phyloP scores from a whole-genome alignment of 176 grass and related monocot genomes.

The Secale cereale region DNA sequence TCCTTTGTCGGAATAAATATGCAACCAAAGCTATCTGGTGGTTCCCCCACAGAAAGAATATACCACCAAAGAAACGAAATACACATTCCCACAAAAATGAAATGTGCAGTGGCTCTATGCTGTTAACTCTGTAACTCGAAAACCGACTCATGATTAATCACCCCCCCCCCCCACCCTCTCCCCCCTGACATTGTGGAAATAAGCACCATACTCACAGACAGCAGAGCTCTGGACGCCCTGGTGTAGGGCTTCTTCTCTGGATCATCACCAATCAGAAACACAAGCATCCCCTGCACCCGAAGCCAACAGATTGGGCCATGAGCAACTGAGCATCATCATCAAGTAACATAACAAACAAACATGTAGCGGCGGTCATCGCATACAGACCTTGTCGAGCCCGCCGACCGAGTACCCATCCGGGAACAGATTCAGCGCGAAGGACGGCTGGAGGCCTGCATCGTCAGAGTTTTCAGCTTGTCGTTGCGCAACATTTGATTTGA shows the following conservation, averaged over 20 bases:
- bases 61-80: background rate
- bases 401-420: conserved; percentile 44
- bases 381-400: conserved; percentile 35
- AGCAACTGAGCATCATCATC: background rate
- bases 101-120: background rate
- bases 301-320: background rate
- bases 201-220: conserved; percentile 38
- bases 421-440: conserved; percentile 57
- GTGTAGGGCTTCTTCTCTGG: conserved; percentile 42
- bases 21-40: background rate
- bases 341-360: background rate
- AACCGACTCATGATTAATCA: background rate
- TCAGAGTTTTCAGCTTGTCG: background rate
- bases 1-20: background rate
- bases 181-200: background rate
- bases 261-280: conserved; percentile 38
- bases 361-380: background rate
- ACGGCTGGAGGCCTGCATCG: conserved; percentile 37
- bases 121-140: conserved; percentile 14
- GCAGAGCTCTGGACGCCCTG: conserved; percentile 26
- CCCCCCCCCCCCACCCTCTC: background rate
- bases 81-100: background rate
- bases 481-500: background rate
- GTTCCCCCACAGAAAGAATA: background rate
- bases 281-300: conserved; percentile 38